Conservation (phyloP, 352 stramenopile genomes). For the Labyrinthula sp. region DNA sequence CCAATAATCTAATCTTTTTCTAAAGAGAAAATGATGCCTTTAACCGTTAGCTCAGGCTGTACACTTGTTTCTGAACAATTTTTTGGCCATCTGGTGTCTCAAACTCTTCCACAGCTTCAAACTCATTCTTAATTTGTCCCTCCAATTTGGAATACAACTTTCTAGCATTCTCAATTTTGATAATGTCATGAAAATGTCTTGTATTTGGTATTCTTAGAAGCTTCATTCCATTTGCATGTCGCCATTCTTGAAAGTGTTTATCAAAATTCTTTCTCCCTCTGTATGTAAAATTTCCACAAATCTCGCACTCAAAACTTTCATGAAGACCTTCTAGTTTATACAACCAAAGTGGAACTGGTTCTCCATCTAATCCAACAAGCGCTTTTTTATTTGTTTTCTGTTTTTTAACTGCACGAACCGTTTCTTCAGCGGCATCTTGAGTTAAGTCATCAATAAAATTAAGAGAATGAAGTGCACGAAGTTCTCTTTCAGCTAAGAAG, state of each 20-base stretch:
- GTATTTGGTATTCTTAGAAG: conserved; percentile 97
- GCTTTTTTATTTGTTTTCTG: too few species aligned
- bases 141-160: conserved; percentile 85
- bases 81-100: too few species aligned
- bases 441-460: too few species aligned
- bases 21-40: too few species aligned
- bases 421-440: too few species aligned
- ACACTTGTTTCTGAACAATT: too few species aligned
- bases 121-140: conserved; percentile 66
- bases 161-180: conserved; percentile 78
- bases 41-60: too few species aligned
- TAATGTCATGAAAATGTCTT: conserved; percentile 98
- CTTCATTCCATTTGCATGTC: conserved; percentile 89
- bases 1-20: too few species aligned
- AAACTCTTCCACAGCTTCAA: conserved; percentile 68
- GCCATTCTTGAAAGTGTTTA: conserved; percentile 90
- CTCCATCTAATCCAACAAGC: conserved; percentile 98
- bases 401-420: too few species aligned
- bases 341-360: conserved; percentile 97
- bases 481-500: too few species aligned
- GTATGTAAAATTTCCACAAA: conserved; percentile 95
- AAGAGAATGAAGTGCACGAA: too few species aligned
- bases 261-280: conserved; percentile 83
- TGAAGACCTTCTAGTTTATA: conserved; percentile 97
- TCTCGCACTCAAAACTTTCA: conserved; percentile 94